Evolutionary conservation across 163 green algal genomes (phyloP).

Genomic region (Chlorella variabilis): DNA sequence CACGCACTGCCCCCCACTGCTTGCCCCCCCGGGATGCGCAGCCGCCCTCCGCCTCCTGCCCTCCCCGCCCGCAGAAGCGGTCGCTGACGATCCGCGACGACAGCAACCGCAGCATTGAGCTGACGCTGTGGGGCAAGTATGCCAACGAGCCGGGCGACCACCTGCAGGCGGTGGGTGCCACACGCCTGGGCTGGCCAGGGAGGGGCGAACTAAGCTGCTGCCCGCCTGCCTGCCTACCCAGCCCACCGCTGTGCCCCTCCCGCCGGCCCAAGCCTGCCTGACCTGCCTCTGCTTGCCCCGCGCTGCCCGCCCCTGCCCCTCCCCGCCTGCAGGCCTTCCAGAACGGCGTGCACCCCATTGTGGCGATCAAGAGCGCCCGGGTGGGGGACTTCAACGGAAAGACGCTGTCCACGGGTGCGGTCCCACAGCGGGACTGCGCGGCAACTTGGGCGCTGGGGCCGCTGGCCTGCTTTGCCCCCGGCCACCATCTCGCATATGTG

Average conservation of each 20-base stretch:
- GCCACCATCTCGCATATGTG: no score
- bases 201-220: neutral
- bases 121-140: conserved; percentile 92
- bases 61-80: conserved; percentile 74
- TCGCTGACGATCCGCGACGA: conserved; percentile 81
- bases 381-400: conserved; percentile 97
- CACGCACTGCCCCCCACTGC: neutral
- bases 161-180: conserved; percentile 39
- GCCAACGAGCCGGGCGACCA: conserved; percentile 64
- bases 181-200: neutral
- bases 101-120: conserved; percentile 79
- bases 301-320: neutral
- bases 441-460: no score
- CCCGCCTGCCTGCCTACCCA: no score
- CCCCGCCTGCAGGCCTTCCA: conserved; percentile 4
- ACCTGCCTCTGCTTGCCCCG: neutral
- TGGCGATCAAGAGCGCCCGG: conserved; percentile 83
- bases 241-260: neutral
- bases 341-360: conserved; percentile 63
- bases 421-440: no score
- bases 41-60: no score
- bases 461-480: no score
- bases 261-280: neutral
- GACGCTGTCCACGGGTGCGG: conserved; percentile 64
- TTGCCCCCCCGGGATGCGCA: no score